Evolutionary conservation across 1,284 basidiomycete species (phyloP).

Genomic region (Trichosporon faecale): DNA sequence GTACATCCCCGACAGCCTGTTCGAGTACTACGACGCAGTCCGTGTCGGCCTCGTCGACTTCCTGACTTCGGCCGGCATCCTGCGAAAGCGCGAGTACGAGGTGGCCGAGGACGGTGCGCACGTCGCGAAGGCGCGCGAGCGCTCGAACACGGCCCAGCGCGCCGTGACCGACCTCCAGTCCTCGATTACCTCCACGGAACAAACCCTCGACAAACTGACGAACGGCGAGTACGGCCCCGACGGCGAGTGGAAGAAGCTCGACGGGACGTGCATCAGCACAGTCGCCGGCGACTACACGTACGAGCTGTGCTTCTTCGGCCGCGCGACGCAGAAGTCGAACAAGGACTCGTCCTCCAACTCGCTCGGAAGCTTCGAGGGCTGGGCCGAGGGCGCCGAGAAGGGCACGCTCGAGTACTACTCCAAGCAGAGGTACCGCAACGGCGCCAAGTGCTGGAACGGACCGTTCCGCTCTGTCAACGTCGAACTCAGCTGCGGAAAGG

Average conservation of each 20-base stretch:
- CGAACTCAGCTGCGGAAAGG: conserved; percentile 75
- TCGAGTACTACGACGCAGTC: conserved; percentile 71
- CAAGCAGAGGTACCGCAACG: conserved; percentile 75
- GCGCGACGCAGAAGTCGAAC: conserved; percentile 83
- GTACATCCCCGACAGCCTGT: conserved; percentile 79
- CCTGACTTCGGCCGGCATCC: conserved; percentile 33
- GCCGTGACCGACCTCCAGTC: conserved; percentile 52
- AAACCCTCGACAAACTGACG: conserved; percentile 39
- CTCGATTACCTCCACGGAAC: conserved; percentile 31
- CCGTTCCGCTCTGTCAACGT: conserved; percentile 70
- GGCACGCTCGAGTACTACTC: conserved; percentile 72
- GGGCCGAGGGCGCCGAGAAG: conserved; percentile 62
- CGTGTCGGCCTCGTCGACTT: conserved; percentile 64
- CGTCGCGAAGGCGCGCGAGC: conserved; percentile 59
- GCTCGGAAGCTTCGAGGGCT: conserved; percentile 75
- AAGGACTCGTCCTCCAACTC: conserved; percentile 73
- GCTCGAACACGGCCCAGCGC: conserved; percentile 51
- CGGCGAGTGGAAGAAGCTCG: conserved; percentile 95
- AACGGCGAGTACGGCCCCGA: conserved; percentile 70
- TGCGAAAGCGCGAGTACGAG: conserved; percentile 23
- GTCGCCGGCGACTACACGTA: conserved; percentile 93
- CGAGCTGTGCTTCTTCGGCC: conserved; percentile 89
- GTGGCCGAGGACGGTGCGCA: conserved; percentile 39
- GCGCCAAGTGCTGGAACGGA: conserved; percentile 95
- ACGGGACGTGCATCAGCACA: conserved; percentile 73